Evolutionary conservation across 768 basidiomycete genomes (phyloP).

Genomic region (Leccinum imitatum): DNA sequence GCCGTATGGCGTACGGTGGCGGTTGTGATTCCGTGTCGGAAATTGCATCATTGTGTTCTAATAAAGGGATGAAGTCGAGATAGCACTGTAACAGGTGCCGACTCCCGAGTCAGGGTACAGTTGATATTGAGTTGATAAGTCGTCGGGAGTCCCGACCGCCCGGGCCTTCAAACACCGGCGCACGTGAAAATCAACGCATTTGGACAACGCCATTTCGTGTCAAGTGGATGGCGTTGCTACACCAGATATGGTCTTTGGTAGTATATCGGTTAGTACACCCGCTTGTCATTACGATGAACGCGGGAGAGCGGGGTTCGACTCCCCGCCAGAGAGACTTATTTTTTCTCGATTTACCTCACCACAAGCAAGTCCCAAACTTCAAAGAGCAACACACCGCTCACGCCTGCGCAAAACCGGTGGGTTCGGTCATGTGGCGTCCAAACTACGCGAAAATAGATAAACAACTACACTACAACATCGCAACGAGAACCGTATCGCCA

Average conservation of each 20-base stretch:
- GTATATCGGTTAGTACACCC: slow-evolving; percentile 54
- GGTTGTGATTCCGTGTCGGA: too few relatives aligned
- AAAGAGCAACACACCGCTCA: background rate
- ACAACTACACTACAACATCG: background rate
- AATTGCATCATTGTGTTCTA: too few relatives aligned
- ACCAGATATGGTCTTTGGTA: slow-evolving; percentile 37
- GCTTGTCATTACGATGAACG: slow-evolving; percentile 40
- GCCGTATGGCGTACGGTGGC: too few relatives aligned
- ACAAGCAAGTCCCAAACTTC: background rate
- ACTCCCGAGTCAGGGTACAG: too few relatives aligned
- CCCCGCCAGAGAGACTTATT: slow-evolving; percentile 43
- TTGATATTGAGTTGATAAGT: too few relatives aligned
- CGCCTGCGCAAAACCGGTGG: background rate
- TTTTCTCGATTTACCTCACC: background rate
- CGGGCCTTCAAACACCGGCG: too few relatives aligned
- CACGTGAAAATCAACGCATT: too few relatives aligned
- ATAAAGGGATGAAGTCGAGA: too few relatives aligned
- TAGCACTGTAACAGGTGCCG: too few relatives aligned
- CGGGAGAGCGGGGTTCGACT: slow-evolving; percentile 47
- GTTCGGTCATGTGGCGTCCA: background rate
- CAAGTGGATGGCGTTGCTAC: background rate
- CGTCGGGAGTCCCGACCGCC: too few relatives aligned
- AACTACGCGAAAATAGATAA: background rate
- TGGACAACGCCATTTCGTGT: background rate
- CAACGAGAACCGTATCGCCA: background rate